These are phyloP conservation scores for Candida odintsovae DNA, from an alignment of 805 yeast species.

Conservation along the genomic window DNA sequence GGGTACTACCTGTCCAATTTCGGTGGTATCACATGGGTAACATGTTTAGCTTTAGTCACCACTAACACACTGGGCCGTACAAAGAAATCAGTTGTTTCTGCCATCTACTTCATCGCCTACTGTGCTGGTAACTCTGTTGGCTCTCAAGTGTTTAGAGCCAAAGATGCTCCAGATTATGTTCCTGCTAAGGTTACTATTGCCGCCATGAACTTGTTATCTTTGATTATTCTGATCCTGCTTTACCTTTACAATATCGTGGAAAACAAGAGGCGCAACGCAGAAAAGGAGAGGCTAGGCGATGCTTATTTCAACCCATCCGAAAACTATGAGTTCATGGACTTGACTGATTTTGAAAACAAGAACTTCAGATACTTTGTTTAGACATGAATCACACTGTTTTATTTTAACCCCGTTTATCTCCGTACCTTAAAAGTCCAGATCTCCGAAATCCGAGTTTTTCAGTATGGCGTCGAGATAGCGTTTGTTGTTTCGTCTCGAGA, in stretches of 20 bases:
- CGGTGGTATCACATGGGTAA: constrained; percentile 30
- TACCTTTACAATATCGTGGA: constrained; percentile 28
- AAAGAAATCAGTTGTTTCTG: constrained; percentile 59
- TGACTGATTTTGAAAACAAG: constrained; percentile 32
- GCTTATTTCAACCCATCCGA: constrained; percentile 21
- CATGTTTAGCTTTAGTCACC: constrained; percentile 29
- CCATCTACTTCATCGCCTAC: constrained; percentile 56
- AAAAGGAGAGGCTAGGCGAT: constrained; percentile 22
- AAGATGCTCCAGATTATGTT: constrained; percentile 44
- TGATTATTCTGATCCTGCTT: constrained; percentile 28
- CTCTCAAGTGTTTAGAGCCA: constrained; percentile 59
- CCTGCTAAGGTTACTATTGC: neutral
- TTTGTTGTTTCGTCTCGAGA: neutral
- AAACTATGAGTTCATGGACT: constrained; percentile 37
- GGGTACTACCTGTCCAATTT: constrained; percentile 28
- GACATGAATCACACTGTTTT: neutral
- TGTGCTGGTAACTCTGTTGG: constrained; percentile 68
- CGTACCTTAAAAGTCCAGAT: neutral
- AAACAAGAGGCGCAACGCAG: constrained; percentile 38
- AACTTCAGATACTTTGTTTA: constrained; percentile 29
- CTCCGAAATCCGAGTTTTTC: neutral
- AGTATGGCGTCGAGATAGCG: no score
- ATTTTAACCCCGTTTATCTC: neutral
- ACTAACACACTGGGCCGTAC: constrained; percentile 67
- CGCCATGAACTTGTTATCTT: constrained; percentile 30